Evolutionary conservation across 2,329 filamentous ascomycete species (phyloP), one percentile per base, ranked within the genome.

Genomic region (Xylaria digitata): DNA sequence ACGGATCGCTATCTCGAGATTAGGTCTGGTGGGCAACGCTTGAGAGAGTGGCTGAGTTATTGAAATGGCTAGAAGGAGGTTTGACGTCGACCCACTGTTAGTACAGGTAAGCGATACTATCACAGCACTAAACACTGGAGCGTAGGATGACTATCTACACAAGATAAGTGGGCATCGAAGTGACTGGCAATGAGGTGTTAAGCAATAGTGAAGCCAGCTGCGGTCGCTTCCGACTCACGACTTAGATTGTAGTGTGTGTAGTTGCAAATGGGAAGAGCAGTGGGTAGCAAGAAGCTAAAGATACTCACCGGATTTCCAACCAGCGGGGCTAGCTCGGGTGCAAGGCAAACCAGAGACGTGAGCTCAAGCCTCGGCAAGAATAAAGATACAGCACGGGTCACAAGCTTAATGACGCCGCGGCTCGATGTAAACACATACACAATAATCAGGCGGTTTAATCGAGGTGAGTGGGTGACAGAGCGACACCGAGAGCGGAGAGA

Each of bases 401-500:
- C 15, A 46, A 37, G 26, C 17, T 11, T 21, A 13, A 21, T 32
- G 30, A 34, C 40, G 40, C 23, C 13, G 61, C 53, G 61, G 58
- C 40, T 59, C 53, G 62, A 43, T 45, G 55, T 23, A 26, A 58
- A 58, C 43, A 52, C 50, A 34, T 34, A 65, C 63, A 61, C 32
- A 32, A 54, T 43, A 32, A 21, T 32, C 32, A 19, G 30, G 34
- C 21, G 57, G 42, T 45, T 43, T 43, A 30, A 45, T 55, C 19
- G 52, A 57, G 21, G 19, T 23, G 52, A 48, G 21, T 37, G 11
- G 37, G 37, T 40, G 54, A 50, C 56, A 57, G 48, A 45, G 60
- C 61, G 37, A 59, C 64, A 59, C 64, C 57, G 61, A 64, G 56
- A 62, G 57, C 64, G 67, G 67, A 67, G 67, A 62, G 64, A 19